phyloP scores from a whole-genome alignment of 306 rosid species.

The Rosa multiflora region DNA sequence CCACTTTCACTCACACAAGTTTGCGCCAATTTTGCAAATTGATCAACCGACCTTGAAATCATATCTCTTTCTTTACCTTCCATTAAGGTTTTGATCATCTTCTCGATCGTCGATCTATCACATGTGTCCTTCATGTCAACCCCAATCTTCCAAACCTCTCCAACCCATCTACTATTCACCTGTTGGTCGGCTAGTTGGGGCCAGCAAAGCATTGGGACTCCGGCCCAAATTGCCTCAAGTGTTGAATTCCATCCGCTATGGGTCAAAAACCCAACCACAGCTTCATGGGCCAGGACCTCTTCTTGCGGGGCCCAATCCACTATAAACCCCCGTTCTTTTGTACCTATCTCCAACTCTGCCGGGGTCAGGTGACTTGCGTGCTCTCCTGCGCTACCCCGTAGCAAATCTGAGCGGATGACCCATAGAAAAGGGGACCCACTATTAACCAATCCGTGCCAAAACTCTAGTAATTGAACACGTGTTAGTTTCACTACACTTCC shows the following conservation, averaged over 20 bases:
- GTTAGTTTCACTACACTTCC: constrained; percentile 22
- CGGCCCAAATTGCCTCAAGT: constrained; percentile 31
- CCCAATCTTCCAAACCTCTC: constrained; percentile 20
- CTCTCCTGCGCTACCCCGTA: constrained; percentile 1
- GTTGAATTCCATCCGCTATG: constrained; percentile 46
- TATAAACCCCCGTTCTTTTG: constrained; percentile 30
- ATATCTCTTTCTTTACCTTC: background rate
- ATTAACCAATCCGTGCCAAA: constrained; percentile 26
- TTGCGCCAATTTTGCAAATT: background rate
- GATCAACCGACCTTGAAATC: background rate
- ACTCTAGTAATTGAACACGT: constrained; percentile 9
- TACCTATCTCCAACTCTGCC: constrained; percentile 19
- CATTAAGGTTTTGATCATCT: background rate
- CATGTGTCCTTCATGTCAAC: constrained; percentile 24
- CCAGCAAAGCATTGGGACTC: constrained; percentile 46
- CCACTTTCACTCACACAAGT: background rate
- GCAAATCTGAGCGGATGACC: background rate
- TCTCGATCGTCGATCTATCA: background rate
- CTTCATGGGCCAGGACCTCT: constrained; percentile 34
- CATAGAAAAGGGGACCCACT: constrained; percentile 9
- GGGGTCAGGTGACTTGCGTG: background rate
- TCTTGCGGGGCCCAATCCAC: constrained; percentile 46
- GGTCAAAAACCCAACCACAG: constrained; percentile 37
- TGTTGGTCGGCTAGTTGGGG: constrained; percentile 15
- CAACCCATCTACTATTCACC: constrained; percentile 34